Evolutionary conservation across 805 yeast genomes (phyloP), one percentile per base, ranked within the genome.

Genomic region (Yueomyces sinensis): DNA sequence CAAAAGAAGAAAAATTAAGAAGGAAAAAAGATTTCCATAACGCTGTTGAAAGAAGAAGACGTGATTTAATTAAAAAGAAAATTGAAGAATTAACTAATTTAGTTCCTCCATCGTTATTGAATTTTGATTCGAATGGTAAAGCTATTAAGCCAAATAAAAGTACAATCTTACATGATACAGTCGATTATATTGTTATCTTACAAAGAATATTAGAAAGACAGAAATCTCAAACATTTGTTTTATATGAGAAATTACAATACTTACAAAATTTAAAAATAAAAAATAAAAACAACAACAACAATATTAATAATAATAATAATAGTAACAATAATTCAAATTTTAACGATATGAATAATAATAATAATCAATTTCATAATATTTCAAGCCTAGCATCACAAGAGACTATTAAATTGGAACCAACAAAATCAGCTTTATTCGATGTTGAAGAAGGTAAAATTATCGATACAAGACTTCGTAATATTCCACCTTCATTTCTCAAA

Each of bases 21-120:
- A 67, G 94, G 41, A 68, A 95, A 41, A 63, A 94, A 38, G 95
- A 84, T 51, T 77, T 83, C 41, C 97, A 87, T 56, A 87, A 87
- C 51, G 95, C 94, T 1, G 95, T 87, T 6, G 97, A 87, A 56
- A 68, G 95, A 47, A 67, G 95, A 45, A 70, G 97, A 50, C 66
- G 97, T 40, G 97, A 87, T 54, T 65, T 83, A 46, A 87, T 87
- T 50, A 86, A 87, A 52, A 91, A 81, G 49, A 74, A 82, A 47
- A 86, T 87, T 41, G 79, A 80, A 50, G 94, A 82, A 46, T 62
- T 87, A 46, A 87, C 94, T 1, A 58, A 69, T 18, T 63, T 86
- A 32, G 81, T 87, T 1, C 95, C 96, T 1, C 89, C 83, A 1
- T 65, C 80, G 3, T 53, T 81, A 40, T 55, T 81, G 18, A 66